Evolutionary conservation across 2,329 filamentous ascomycete genomes (phyloP), one percentile per base, ranked within the genome.

Genomic region (Bertia moriformis): DNA sequence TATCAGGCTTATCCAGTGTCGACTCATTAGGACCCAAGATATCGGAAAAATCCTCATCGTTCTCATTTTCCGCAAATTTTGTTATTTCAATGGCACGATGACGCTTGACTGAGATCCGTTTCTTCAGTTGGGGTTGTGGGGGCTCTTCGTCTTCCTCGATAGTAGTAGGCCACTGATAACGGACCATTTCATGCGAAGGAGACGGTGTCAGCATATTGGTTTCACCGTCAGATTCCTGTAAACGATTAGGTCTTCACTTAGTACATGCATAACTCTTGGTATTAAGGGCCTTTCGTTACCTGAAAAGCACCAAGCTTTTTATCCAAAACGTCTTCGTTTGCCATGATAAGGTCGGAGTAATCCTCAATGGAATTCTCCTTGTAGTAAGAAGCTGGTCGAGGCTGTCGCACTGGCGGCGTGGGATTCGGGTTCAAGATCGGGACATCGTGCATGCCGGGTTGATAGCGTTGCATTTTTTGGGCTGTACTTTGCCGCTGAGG

Each of bases 31-130:
- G 77, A 3, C 83, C 85, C 52, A 95, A 85, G 27, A 95, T 83
- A 54, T 95, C 89, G 0, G 89, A 94, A 57, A 95, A 96, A 58
- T 98, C 91, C 51, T 94, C 87, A 50, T 98, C 89, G 17, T 73
- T 74, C 51, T 93, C 88, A 46, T 88, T 79, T 56, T 98, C 91
- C 4, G 91, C 87, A 59, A 93, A 98, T 50, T 83, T 86, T 52
- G 95, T 85, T 29, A 98, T 98, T 55, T 95, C 89, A 37, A 95
- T 80, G 2, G 83, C 80, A 41, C 83, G 70, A 22, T 83, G 81
- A 43, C 88, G 73, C 43, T 84, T 77, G 63, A 93, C 81, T 4
- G 81, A 78, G 22, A 76, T 69, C 41, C 82, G 72, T 19, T 73
- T 70, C 14, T 78, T 59, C 4, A 58, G 48, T 43, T 47, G 50